These are phyloP conservation scores for Penicillium sp. DNA, from an alignment of 2,329 filamentous ascomycete species.

Conservation along the genomic window DNA sequence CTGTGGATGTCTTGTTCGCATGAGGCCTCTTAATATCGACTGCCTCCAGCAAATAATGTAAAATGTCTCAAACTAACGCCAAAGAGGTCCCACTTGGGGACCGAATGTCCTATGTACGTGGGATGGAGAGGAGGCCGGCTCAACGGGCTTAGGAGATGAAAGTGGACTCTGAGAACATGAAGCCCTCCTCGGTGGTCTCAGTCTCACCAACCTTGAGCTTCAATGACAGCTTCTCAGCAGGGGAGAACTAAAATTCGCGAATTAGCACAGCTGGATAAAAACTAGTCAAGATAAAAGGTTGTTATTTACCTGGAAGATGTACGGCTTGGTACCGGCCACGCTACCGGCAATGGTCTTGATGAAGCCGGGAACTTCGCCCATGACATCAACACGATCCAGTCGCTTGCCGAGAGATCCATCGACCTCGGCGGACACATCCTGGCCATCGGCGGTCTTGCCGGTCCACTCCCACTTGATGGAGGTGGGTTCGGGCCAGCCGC, in stretches of 20 bases:
- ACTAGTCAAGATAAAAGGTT: not conserved
- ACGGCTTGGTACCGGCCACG: slow-evolving; percentile 89
- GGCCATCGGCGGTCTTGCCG: slow-evolving; percentile 74
- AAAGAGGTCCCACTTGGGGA: slow-evolving; percentile 21
- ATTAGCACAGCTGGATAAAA: slow-evolving; percentile 1
- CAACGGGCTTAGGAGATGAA: slow-evolving; percentile 70
- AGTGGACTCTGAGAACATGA: slow-evolving; percentile 85
- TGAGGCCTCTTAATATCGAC: slow-evolving; percentile 18
- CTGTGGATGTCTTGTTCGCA: slow-evolving; percentile 22
- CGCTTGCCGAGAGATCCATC: slow-evolving; percentile 68
- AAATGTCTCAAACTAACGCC: slow-evolving; percentile 27
- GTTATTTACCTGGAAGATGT: slow-evolving; percentile 81
- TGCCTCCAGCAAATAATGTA: slow-evolving; percentile 28
- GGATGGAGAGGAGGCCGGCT: slow-evolving; percentile 2
- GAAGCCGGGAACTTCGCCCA: slow-evolving; percentile 94
- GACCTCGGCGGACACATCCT: slow-evolving; percentile 67
- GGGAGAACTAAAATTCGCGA: slow-evolving; percentile 61
- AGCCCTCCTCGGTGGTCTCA: slow-evolving; percentile 74
- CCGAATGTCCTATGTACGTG: slow-evolving; percentile 32
- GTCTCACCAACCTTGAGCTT: slow-evolving; percentile 84
- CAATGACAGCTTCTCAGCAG: slow-evolving; percentile 65
- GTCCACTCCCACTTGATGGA: slow-evolving; percentile 74
- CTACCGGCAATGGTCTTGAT: slow-evolving; percentile 90
- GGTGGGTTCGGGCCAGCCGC: slow-evolving; percentile 85
- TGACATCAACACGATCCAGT: slow-evolving; percentile 85